Base-by-base conservation (phyloP, 1,284 basidiomycete species). In the Ganoderma lucidum region DNA sequence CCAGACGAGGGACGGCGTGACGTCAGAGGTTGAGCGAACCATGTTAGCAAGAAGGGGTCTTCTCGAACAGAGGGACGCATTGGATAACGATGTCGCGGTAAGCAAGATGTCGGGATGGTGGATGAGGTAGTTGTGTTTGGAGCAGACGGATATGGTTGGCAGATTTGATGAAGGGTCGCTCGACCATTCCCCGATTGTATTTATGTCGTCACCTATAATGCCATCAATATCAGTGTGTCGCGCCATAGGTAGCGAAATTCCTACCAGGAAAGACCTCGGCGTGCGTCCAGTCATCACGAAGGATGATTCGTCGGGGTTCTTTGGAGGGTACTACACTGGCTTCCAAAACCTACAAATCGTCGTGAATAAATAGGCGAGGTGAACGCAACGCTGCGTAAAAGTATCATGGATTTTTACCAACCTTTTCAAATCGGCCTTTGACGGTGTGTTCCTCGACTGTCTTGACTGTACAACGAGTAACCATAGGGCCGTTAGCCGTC, bases 91-190 rank as follows among this genome's bases (percentile, higher is more conserved):
- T 0, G 96, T 97, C 51, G 95, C 93, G 1, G 96, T 96, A 60
- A 98, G 81, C 63, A 98, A 91, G 58, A 95, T 82, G 79, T 98
- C 97, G 1, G 96, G 96, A 76, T 98, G 95, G 56, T 92, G 90
- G 70, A 98, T 91, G 67, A 98, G 80, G 53, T 90, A 79, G 76
- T 93, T 92, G 5, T 81, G 72, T 61, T 84, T 83, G 17, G 88
- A 84, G 6, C 86, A 88, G 61, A 94, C 84, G 2, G 81, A 80
- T 56, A 93, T 90, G 19, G 79, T 79, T n/a, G 79, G 82, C n/a
- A 79, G 75, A 17, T 79, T 68, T 1, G 76, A 73, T 28, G 76
- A 74, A 15, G 76, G 28, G 70, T 37, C 75, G 70, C 75, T 37
- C 8, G 23, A 37, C 72, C 72, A 73, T 35, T 80, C 71, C n/a